Conservation (phyloP, 768 basidiomycete species). For the Tulasnella sp. region DNA sequence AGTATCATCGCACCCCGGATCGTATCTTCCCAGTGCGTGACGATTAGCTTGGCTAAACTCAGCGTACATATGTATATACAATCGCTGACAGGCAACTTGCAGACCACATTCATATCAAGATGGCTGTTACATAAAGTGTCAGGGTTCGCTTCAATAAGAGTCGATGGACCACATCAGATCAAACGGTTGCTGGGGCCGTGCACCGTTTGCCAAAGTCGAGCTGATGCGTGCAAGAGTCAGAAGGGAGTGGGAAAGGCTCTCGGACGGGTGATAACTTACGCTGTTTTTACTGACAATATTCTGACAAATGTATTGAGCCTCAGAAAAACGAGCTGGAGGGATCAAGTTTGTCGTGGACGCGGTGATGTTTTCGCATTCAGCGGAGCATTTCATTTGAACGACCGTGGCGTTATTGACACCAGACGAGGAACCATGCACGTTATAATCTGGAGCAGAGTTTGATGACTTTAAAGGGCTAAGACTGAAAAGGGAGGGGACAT, state of each 20-base stretch:
- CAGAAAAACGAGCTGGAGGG: constrained; percentile 42
- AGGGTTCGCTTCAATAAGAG: not conserved
- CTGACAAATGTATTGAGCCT: constrained; percentile 50
- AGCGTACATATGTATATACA: not conserved
- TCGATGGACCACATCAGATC: not conserved
- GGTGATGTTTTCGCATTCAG: constrained; percentile 42
- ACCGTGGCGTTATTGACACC: constrained; percentile 47
- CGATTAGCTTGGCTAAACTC: too few species aligned
- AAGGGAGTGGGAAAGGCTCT: not conserved
- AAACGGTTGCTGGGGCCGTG: not conserved
- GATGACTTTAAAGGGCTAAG: not conserved
- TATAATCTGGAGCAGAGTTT: constrained; percentile 35
- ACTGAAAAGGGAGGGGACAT: not conserved
- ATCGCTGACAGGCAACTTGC: not conserved
- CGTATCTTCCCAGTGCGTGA: too few species aligned
- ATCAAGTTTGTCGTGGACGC: constrained; percentile 38
- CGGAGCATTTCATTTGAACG: constrained; percentile 54
- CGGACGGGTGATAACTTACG: not conserved
- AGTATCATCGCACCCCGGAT: too few species aligned
- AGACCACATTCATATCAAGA: not conserved
- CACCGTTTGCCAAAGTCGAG: constrained; percentile 9
- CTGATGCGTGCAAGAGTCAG: not conserved
- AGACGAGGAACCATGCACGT: constrained; percentile 57
- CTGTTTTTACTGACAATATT: constrained; percentile 46
- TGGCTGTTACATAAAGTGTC: not conserved